Base-by-base conservation (phyloP, 176 grass and related monocot species). In the Miscanthus lutarioriparius region DNA sequence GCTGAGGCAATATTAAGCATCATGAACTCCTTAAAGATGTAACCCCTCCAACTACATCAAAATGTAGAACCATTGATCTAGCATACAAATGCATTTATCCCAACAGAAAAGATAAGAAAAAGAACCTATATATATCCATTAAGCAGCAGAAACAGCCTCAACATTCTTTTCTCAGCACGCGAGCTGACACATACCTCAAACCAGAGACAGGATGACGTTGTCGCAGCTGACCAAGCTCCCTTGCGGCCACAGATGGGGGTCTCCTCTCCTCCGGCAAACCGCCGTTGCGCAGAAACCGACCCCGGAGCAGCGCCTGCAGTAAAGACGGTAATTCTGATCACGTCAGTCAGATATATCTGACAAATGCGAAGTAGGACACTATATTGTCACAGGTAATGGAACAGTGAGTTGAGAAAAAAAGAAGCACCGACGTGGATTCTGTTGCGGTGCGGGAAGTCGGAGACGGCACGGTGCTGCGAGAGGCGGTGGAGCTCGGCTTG, bases 221-320 rank as follows among this genome's bases (percentile, higher is more conserved):
- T 67, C 93, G 88, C 47, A 99, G 89, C 91, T 92, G 93, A 0
- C 89, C 96, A 9, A 99, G 82, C 86, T 99, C 96, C 70, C 91
- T 88, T 8, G 86, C 83, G 4, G 96, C 93, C 11, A 89, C 75
- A 8, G 93, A 95, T 28, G 90, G 86, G 12, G 72, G 89, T 47
- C 96, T 95, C 69, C 86, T 89, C 20, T 90, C 92, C 78, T 81
- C 88, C 28, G 87, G 86, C 77, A 88, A 20, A 26, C 88, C 87
- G 0, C 87, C 88, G 11, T 92, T 95, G 41, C 93, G 92, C 27
- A 99, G 79, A 64, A 99, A 99, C 82, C 96, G 92, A 8, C 90
- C 92, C 75, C 95, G 86, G 49, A 97, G 93, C 64, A 94, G 84
- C 8, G 92, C 90, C 92, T 97, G 53, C 79, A 58, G 39, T 40